A percentile compares a stretch with the other conserved stretches of the same genome.
phyloP scores from a whole-genome alignment of 164 flowering plant genomes.

The Dillenia turbinata region DNA sequence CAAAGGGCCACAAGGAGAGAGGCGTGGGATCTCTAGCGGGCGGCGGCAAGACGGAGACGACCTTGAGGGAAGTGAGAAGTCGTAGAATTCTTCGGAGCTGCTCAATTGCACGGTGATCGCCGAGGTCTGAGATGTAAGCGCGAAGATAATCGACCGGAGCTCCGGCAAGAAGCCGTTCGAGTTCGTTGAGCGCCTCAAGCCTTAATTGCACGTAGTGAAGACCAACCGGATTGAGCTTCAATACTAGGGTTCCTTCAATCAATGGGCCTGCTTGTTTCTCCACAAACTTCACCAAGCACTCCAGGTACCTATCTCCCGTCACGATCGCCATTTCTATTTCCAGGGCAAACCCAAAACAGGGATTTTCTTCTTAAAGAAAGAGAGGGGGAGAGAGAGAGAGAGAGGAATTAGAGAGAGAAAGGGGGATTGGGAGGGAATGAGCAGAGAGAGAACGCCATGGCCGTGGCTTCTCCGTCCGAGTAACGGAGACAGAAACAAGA shows the following conservation, averaged over 20 bases:
- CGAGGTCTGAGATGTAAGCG: slow-evolving; percentile 93
- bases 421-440: too few relatives aligned
- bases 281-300: slow-evolving; percentile 62
- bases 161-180: slow-evolving; percentile 69
- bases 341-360: too few relatives aligned
- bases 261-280: slow-evolving; percentile 59
- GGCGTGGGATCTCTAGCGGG: slow-evolving; percentile 75
- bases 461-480: too few relatives aligned
- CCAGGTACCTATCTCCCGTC: slow-evolving; percentile 88
- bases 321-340: slow-evolving; percentile 56
- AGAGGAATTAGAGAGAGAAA: too few relatives aligned
- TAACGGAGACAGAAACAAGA: too few relatives aligned
- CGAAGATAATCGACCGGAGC: slow-evolving; percentile 97
- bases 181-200: slow-evolving; percentile 75
- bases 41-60: slow-evolving; percentile 62
- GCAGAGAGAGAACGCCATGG: too few relatives aligned
- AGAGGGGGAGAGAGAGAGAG: too few relatives aligned
- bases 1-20: slow-evolving; percentile 62
- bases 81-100: slow-evolving; percentile 80
- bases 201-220: slow-evolving; percentile 90
- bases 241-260: slow-evolving; percentile 55
- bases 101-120: slow-evolving; percentile 93
- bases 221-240: slow-evolving; percentile 89
- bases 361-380: too few relatives aligned
- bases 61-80: slow-evolving; percentile 68